Conservation (phyloP, 129 eudicot species). For the Centella asiatica region DNA sequence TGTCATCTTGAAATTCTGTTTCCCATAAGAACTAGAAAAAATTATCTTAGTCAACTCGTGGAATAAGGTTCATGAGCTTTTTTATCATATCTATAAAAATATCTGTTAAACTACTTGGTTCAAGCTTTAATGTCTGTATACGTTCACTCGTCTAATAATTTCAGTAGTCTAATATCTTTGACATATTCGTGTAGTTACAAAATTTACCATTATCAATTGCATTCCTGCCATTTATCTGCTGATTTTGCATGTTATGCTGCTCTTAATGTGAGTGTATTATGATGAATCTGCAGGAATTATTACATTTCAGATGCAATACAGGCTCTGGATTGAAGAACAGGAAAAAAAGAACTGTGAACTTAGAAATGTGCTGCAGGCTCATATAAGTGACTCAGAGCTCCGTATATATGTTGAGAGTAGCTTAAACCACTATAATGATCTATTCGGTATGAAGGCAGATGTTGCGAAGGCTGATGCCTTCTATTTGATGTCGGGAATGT, state of each 20-base stretch:
- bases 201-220: too few species aligned
- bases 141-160: too few species aligned
- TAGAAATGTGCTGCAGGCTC: constrained; percentile 53
- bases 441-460: constrained; percentile 67
- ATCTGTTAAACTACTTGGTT: too few species aligned
- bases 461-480: constrained; percentile 88
- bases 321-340: constrained; percentile 64
- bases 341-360: constrained; percentile 53
- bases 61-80: too few species aligned
- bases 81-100: too few species aligned
- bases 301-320: constrained; percentile 71
- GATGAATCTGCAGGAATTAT: constrained; percentile 42
- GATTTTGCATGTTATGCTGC: not conserved
- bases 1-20: too few species aligned
- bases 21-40: too few species aligned
- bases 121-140: too few species aligned
- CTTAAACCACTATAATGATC: constrained; percentile 54
- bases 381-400: constrained; percentile 52
- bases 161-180: too few species aligned
- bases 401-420: constrained; percentile 43
- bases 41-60: too few species aligned
- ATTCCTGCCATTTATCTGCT: not conserved
- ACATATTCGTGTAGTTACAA: too few species aligned
- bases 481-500: constrained; percentile 69
- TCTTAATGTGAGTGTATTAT: not conserved